Evolutionary conservation across 306 rosid genomes (phyloP).

Genomic region (Trifolium repens): DNA sequence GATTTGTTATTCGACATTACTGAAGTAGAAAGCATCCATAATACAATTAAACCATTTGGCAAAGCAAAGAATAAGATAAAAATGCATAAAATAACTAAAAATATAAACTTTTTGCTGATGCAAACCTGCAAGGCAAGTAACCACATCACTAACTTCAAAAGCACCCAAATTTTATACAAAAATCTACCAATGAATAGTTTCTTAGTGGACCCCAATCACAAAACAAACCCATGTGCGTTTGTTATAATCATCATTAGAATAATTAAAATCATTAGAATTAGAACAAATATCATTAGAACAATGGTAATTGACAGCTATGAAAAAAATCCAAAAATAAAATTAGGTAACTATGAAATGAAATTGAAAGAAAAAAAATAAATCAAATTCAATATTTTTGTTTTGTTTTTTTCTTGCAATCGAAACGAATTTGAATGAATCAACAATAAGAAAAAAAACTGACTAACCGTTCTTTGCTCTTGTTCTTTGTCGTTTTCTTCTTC

Average conservation of each 20-base stretch:
- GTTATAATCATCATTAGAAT: constrained; percentile 5
- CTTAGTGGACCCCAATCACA: constrained; percentile 42
- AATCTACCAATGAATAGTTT: constrained; percentile 16
- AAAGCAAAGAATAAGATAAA: constrained; percentile 51
- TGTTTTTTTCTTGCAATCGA: not conserved
- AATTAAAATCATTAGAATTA: not conserved
- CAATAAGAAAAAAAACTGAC: constrained; percentile 26
- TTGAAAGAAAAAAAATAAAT: not conserved
- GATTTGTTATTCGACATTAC: constrained; percentile 23
- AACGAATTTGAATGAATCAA: constrained; percentile 4
- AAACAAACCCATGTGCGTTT: constrained; percentile 39
- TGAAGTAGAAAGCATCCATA: constrained; percentile 26
- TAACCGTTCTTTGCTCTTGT: constrained; percentile 55
- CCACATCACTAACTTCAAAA: constrained; percentile 52
- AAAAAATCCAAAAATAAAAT: constrained; percentile 12
- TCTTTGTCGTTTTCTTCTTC: constrained; percentile 42
- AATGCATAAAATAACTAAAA: constrained; percentile 34
- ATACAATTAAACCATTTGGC: constrained; percentile 26
- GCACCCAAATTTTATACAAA: constrained; percentile 39
- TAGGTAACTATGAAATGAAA: not conserved
- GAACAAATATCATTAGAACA: constrained; percentile 2
- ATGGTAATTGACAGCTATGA: constrained; percentile 32
- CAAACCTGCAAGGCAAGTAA: constrained; percentile 55
- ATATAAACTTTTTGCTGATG: constrained; percentile 41
- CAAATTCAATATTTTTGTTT: constrained; percentile 16